Evolutionary conservation across 1,284 basidiomycete species (phyloP), one percentile per base, ranked within the genome.

Genomic region (Apiotrichum gracile): DNA sequence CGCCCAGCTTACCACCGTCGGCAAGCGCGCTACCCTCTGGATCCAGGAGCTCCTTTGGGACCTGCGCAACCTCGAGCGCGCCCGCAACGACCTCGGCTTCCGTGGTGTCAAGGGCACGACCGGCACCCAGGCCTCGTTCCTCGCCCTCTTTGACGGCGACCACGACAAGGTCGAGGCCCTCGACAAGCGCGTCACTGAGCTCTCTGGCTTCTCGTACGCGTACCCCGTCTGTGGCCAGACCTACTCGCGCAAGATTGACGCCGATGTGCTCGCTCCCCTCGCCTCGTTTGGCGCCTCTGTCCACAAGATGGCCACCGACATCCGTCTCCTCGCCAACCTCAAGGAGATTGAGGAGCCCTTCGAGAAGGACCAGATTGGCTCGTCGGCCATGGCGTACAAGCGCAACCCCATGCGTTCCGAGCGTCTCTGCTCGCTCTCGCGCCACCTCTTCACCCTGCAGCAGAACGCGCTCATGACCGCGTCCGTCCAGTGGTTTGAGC

Each of bases 341-440:
- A 97, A 99, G 81, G 96, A 98, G 83, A 80, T 99, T 44, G 96
- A 99, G 77, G 96, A 99, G 72, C 96, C 96, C 0, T 98, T 98
- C 73, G 96, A 99, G 76, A 90, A 91, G 61, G 94, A 94, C 49
- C 96, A 99, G 78, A 98, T 98, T 64, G 96, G 96, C n/a, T 74
- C 71, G 57, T 91, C 88, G 2, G 93, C 93, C 17, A 99, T 99
- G 94, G 94, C 96, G 3, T 99, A 99, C 84, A 98, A 99, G 71
- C 84, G 96, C 57, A 98, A 99, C 77, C 96, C 96, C 1, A 99
- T 99, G 96, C 89, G 96, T 52, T 93, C 85, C 57, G 96, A 99
- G 77, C 87, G 96, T 44, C 88, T 97, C 48, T 99, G 96, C 80
- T 92, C 88, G 65, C 82, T 99, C 42, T 82, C 94, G 21, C 81